These are phyloP conservation scores for Sporobolomyces phaffii DNA, from an alignment of 768 basidiomycete species.

Conservation along the genomic window DNA sequence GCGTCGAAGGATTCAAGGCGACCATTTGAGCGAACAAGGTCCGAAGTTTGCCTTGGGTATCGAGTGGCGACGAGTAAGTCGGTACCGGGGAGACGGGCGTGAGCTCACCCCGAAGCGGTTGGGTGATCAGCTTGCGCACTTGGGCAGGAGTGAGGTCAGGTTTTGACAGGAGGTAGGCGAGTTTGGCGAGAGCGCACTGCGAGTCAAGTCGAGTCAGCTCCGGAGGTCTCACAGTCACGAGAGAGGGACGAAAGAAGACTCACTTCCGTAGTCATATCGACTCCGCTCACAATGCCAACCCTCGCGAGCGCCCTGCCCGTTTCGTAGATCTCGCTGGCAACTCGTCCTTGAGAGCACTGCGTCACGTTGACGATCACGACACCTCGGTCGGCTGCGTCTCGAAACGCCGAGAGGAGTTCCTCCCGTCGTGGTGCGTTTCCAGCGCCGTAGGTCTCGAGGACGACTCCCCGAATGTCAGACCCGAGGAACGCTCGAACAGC, in stretches of 20 bases:
- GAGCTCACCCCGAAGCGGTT: constrained; percentile 81
- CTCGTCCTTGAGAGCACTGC: constrained; percentile 79
- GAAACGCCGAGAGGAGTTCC: constrained; percentile 69
- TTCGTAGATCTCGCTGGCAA: constrained; percentile 69
- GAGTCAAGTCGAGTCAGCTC: not conserved
- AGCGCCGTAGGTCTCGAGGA: constrained; percentile 85
- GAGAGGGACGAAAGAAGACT: constrained; percentile 16
- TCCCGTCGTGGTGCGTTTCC: constrained; percentile 82
- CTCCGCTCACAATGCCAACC: constrained; percentile 73
- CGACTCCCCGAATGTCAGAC: constrained; percentile 57
- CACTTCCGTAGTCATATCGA: constrained; percentile 95
- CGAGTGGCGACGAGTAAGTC: constrained; percentile 40
- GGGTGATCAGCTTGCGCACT: constrained; percentile 67
- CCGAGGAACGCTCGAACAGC: constrained; percentile 73
- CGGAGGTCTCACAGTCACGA: not conserved
- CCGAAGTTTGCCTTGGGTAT: constrained; percentile 1
- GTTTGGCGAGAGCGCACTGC: constrained; percentile 82
- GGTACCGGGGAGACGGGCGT: constrained; percentile 55
- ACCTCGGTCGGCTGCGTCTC: constrained; percentile 73
- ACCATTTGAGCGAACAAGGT: constrained; percentile 40
- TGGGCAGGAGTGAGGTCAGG: constrained; percentile 62
- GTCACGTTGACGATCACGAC: constrained; percentile 85
- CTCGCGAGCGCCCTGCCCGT: constrained; percentile 60
- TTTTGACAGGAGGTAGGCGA: constrained; percentile 83
- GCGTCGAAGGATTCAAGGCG: constrained; percentile 9